A percentile compares a stretch with the other conserved stretches of the same genome.
Conservation (phyloP, 306 rosid genomes). For the Lotus japonicus region DNA sequence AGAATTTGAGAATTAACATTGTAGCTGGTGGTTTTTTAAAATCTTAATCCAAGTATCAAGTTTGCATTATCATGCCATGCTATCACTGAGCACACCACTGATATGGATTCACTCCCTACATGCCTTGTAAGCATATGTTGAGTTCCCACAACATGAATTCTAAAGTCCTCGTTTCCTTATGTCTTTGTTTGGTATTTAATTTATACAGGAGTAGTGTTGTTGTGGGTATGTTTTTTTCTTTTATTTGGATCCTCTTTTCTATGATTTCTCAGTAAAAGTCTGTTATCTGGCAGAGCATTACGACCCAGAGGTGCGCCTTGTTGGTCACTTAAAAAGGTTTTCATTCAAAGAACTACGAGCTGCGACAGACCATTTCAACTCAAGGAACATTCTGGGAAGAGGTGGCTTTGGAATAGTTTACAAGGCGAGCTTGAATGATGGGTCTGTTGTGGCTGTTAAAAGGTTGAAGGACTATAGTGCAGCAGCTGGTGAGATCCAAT, state of each 20-base stretch:
- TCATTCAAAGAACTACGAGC: slow-evolving; percentile 89
- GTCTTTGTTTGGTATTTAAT: too few species aligned
- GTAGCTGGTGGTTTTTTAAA: neutral
- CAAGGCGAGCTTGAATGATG: slow-evolving; percentile 78
- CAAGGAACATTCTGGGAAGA: slow-evolving; percentile 92
- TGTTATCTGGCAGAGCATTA: slow-evolving; percentile 69
- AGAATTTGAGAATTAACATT: neutral
- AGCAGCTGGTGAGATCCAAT: slow-evolving; percentile 94
- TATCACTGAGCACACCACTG: neutral
- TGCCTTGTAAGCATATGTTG: neutral
- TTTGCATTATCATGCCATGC: neutral
- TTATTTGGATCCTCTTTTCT: neutral
- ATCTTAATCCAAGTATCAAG: neutral
- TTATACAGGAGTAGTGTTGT: too few species aligned
- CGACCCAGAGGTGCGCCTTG: slow-evolving; percentile 91
- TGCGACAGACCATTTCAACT: slow-evolving; percentile 91
- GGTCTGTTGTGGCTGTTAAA: slow-evolving; percentile 89
- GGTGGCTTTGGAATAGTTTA: slow-evolving; percentile 98
- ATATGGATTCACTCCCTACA: neutral
- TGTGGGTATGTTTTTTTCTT: neutral
- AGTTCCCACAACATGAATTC: neutral
- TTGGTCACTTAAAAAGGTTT: slow-evolving; percentile 88
- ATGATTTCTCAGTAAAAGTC: slow-evolving; percentile 10
- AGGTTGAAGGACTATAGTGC: slow-evolving; percentile 88
- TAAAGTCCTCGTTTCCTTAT: neutral